Base-by-base conservation (phyloP, 352 stramenopile species). In the Pilasporangium apinafurcum region DNA sequence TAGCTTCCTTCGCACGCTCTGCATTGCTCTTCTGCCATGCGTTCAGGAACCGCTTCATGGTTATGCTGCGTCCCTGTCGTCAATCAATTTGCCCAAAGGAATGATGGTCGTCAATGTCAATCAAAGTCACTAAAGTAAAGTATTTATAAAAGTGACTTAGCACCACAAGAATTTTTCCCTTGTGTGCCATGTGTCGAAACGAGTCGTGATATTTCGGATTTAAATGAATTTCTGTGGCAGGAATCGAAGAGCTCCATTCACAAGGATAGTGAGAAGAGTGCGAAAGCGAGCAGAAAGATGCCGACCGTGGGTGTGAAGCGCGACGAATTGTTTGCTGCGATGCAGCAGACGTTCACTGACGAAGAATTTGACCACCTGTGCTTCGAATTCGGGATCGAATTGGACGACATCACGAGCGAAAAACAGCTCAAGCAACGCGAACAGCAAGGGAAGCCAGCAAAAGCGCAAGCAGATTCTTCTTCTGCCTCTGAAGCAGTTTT, bases 301-400 rank as follows among this genome's bases (percentile, higher is more conserved):
- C 97, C 97, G 62, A 99, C 95, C 26, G 86, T 99, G 32, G 78
- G 84, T 24, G 80, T 99, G 24, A 96, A 98, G 70, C 92, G 96
- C 62, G 94, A 98, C 56, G 78, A 96, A 51, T 81, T 99, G 38
- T 99, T 99, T 71, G 72, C 83, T 57, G 92, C 96, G 63, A 81
- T 99, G 52, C 94, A 95, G 51, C 83, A 97, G 65, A 91, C 67
- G 36, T 99, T 98, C 83, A 99, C 96, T 38, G 92, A 96, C 62
- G 85, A 99, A 46, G 96, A 98, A 63, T 99, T 99, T 70, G 96
- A 99, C 58, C 85, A 99, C 51, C 81, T 99, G 16, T 99, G 96
- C 75, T 99, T 99, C 68, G 96, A 99, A 78, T 99, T 99, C 61
- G 97, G 97, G 44, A 98, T 99, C 49, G 97, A 99, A 63, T 70